Conservation (phyloP, 257 asterid genomes). For the Ophiorrhiza pumila region DNA sequence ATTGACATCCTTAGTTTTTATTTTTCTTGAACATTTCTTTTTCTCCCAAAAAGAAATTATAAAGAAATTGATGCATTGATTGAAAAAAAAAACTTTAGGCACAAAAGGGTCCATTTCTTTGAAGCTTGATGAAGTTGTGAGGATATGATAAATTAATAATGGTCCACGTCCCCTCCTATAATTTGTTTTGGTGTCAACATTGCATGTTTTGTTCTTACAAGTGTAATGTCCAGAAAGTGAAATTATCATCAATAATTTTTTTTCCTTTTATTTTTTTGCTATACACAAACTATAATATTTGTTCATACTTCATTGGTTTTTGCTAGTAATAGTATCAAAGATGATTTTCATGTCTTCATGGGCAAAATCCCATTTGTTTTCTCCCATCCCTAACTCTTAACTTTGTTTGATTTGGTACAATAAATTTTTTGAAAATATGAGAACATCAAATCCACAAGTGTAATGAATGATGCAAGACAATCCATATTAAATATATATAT, state of each 20-base stretch:
- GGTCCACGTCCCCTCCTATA: neutral
- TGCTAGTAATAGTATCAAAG: neutral
- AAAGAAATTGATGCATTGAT: neutral
- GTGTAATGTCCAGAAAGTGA: neutral
- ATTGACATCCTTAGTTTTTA: neutral
- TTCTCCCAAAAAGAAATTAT: too few species aligned
- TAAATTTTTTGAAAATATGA: neutral
- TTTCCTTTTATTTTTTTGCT: too few species aligned
- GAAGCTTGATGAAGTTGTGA: too few species aligned
- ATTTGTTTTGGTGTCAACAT: conserved; percentile 18
- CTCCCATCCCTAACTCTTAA: too few species aligned
- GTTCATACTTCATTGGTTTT: too few species aligned
- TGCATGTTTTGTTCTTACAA: neutral
- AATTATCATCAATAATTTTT: neutral
- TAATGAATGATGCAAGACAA: neutral
- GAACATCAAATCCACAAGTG: neutral
- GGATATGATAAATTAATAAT: too few species aligned
- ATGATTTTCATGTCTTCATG: neutral
- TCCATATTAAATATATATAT: too few species aligned
- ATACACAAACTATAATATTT: neutral
- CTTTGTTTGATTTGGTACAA: neutral
- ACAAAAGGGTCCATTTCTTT: neutral
- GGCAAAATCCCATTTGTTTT: neutral
- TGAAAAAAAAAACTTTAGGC: neutral
- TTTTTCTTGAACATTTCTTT: neutral